Conservation (phyloP, 1,139 yeast genomes). For the Debaryomycetaceae sp. region DNA sequence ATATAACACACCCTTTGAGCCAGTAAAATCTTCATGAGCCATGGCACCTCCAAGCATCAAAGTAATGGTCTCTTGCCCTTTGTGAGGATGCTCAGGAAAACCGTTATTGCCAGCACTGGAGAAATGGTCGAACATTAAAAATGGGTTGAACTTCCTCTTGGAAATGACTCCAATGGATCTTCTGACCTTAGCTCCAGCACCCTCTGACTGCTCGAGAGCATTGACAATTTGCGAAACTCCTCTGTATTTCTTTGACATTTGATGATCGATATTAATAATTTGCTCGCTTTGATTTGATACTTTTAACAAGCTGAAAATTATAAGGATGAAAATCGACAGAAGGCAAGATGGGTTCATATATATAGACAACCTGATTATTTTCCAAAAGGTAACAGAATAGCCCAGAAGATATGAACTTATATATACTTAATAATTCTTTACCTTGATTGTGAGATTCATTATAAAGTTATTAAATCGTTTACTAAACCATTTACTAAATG, state of each 20-base stretch:
- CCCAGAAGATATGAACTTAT: too few relatives aligned
- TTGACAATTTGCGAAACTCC: slow-evolving; percentile 56
- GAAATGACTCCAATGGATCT: slow-evolving; percentile 72
- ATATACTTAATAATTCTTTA: too few relatives aligned
- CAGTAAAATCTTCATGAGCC: slow-evolving; percentile 93
- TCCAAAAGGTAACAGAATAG: not conserved
- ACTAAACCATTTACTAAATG: slow-evolving; percentile 1
- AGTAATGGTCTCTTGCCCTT: slow-evolving; percentile 88
- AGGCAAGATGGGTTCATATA: not conserved
- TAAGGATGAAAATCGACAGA: not conserved
- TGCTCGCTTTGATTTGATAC: not conserved
- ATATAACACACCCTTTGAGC: slow-evolving; percentile 69
- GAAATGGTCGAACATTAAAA: slow-evolving; percentile 82
- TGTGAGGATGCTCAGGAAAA: slow-evolving; percentile 91
- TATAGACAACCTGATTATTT: not conserved
- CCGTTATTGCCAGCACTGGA: slow-evolving; percentile 54
- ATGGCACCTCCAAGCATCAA: slow-evolving; percentile 69
- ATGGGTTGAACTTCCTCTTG: slow-evolving; percentile 76
- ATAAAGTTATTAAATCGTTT: not conserved
- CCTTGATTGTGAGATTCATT: too few relatives aligned
- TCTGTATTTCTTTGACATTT: slow-evolving; percentile 24
- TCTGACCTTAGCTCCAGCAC: slow-evolving; percentile 82
- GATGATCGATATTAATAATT: not conserved
- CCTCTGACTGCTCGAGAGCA: slow-evolving; percentile 78
- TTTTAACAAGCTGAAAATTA: not conserved